Evolutionary conservation across 106 monocot species (phyloP).

Genomic region (Apostasia ramifera): DNA sequence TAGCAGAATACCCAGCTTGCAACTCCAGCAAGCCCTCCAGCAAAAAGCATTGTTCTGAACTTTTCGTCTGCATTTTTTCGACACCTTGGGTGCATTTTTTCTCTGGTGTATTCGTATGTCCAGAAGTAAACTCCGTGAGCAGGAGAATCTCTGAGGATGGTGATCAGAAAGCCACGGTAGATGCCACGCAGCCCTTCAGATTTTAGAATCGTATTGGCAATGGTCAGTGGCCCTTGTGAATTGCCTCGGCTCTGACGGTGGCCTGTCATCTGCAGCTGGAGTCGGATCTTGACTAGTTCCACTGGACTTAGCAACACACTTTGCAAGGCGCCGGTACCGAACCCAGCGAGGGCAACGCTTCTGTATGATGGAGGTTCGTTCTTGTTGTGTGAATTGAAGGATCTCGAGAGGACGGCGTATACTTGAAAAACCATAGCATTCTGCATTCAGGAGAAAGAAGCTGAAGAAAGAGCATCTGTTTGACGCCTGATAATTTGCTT

Average conservation of each 20-base stretch:
- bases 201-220: constrained; percentile 45
- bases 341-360: constrained; percentile 60
- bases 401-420: constrained; percentile 65
- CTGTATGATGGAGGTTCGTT: constrained; percentile 49
- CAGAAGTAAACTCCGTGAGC: constrained; percentile 91
- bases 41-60: constrained; percentile 64
- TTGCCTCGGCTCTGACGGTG: not conserved
- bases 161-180: constrained; percentile 74
- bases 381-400: constrained; percentile 30
- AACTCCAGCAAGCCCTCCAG: constrained; percentile 85
- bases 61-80: constrained; percentile 55
- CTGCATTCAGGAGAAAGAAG: constrained; percentile 26
- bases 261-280: constrained; percentile 44
- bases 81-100: constrained; percentile 69
- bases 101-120: constrained; percentile 63
- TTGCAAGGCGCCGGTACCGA: constrained; percentile 82
- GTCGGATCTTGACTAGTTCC: constrained; percentile 82
- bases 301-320: constrained; percentile 71
- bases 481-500: too few relatives aligned
- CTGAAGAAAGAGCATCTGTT: not conserved
- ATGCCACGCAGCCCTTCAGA: constrained; percentile 65
- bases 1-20: constrained; percentile 90
- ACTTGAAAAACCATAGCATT: constrained; percentile 94
- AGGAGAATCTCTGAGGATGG: constrained; percentile 74
- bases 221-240: constrained; percentile 40